phyloP scores from a whole-genome alignment of 2,329 filamentous ascomycete species.

The Aspergillus sp. region DNA sequence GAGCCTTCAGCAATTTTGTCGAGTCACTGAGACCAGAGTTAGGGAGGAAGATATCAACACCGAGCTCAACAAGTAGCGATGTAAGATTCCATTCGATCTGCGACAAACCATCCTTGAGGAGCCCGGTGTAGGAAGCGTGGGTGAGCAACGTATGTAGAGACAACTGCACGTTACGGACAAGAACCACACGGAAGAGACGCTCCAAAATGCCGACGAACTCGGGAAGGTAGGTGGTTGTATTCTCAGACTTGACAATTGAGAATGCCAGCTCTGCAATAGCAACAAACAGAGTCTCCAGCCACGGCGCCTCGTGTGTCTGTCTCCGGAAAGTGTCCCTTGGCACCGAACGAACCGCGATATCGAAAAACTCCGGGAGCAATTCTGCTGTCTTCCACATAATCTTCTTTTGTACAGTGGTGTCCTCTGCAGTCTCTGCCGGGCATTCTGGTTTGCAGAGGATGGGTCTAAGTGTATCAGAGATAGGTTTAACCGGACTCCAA shows the following conservation, averaged over 20 bases:
- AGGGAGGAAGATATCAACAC: conserved; percentile 47
- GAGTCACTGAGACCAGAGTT: conserved; percentile 45
- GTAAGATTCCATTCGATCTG: conserved; percentile 45
- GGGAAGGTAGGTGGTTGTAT: conserved; percentile 25
- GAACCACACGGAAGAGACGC: conserved; percentile 41
- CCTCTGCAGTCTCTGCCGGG: conserved; percentile 9
- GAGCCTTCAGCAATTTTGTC: conserved; percentile 35
- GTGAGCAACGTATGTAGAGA: conserved; percentile 44
- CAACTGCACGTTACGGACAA: conserved; percentile 41
- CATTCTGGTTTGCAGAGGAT: conserved; percentile 32
- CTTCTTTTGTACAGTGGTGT: conserved; percentile 14
- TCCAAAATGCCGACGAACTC: conserved; percentile 39
- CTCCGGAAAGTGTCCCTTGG: conserved; percentile 46
- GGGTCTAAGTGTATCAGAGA: conserved; percentile 40
- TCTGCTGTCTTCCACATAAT: conserved; percentile 34
- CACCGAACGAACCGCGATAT: conserved; percentile 49
- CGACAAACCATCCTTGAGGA: conserved; percentile 35
- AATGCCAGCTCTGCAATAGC: conserved; percentile 44
- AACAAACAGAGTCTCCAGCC: conserved; percentile 53
- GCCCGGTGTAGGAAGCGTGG: conserved; percentile 44
- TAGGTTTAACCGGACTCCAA: conserved; percentile 36
- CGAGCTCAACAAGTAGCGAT: conserved; percentile 44
- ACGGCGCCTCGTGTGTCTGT: conserved; percentile 49
- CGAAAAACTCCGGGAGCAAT: conserved; percentile 46
- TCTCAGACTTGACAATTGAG: conserved; percentile 35